A percentile compares a stretch with the other conserved stretches of the same genome.
phyloP scores from a whole-genome alignment of 2,329 filamentous ascomycete genomes.

The Fusarium sp. region DNA sequence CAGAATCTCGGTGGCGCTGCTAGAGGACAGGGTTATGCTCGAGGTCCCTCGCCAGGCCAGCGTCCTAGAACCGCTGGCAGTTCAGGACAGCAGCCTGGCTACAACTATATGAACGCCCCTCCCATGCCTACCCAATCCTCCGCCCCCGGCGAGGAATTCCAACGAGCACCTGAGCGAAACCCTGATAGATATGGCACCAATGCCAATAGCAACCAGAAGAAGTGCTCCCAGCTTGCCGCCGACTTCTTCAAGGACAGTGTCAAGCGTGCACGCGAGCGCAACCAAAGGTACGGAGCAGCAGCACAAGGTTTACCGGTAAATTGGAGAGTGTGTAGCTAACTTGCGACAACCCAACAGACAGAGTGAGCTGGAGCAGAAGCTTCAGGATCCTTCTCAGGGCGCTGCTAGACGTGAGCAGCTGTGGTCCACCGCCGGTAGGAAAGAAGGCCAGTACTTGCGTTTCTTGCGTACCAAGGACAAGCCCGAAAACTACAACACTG shows the following conservation, averaged over 20 bases:
- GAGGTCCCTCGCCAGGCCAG: slow-evolving; percentile 75
- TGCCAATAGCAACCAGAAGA: slow-evolving; percentile 77
- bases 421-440: slow-evolving; percentile 84
- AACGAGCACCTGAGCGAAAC: slow-evolving; percentile 84
- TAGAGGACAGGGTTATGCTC: slow-evolving; percentile 76
- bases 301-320: not conserved
- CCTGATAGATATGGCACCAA: slow-evolving; percentile 79
- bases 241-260: slow-evolving; percentile 99
- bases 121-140: slow-evolving; percentile 71
- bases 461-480: slow-evolving; percentile 94
- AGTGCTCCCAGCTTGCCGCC: slow-evolving; percentile 76
- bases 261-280: slow-evolving; percentile 92
- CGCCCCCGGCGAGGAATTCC: slow-evolving; percentile 77
- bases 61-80: slow-evolving; percentile 88
- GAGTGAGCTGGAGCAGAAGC: slow-evolving; percentile 88
- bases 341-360: slow-evolving; percentile 68
- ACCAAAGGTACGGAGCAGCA: slow-evolving; percentile 77
- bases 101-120: slow-evolving; percentile 74
- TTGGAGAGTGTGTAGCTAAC: slow-evolving; percentile 17
- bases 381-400: slow-evolving; percentile 80
- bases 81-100: slow-evolving; percentile 70
- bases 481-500: slow-evolving; percentile 92
- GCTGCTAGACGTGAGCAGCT: slow-evolving; percentile 84
- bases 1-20: slow-evolving; percentile 86
- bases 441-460: slow-evolving; percentile 91